Base-by-base conservation (phyloP, 2,329 filamentous ascomycete genomes). In the Geosmithia flava region DNA sequence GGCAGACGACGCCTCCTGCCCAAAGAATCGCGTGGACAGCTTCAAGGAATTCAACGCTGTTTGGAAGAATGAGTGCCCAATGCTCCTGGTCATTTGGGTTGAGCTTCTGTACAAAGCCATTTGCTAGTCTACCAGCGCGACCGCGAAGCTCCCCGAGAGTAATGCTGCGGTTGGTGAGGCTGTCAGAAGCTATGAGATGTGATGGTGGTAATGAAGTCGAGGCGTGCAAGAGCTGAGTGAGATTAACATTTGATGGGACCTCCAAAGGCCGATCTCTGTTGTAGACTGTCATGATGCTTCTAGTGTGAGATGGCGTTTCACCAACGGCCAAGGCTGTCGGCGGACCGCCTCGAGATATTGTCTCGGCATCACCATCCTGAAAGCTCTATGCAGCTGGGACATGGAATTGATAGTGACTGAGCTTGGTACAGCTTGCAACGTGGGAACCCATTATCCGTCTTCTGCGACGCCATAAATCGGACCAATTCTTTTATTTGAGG, bases 41-140 rank as follows among this genome's bases (percentile, higher is more conserved):
- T 49, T 71, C 68, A 2, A 71, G 56, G 48, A 67, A 70, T 13
- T 70, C 68, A 29, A 70, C 67, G 42, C 64, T 68, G 52, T 70
- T 71, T 5, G 69, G 69, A 6, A 71, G 54, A 6, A 69, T 59
- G n/a, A 71, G 56, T 1, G 61, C 66, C 67, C 67, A 69, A 48
- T 63, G 59, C 7, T 63, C 58, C 44, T 66, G 64, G 45, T 68
- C 62, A 20, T 49, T 47, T 5, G 65, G 66, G 2, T 52, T 51
- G 20, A 65, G 56, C 4, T 53, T 56, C 19, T 58, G 52, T 15
- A 58, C 52, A 15, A 71, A 53, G 1, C 68, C 68, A 29, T 64
- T 59, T 17, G 68, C 68, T 19, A 71, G 58, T 23, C 63, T 58
- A 1, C 68, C 68, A 2, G 68, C 64, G 10, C 62, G 61, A 27